phyloP scores from a whole-genome alignment of 106 monocot genomes.

The Xerophyta viscosa region DNA sequence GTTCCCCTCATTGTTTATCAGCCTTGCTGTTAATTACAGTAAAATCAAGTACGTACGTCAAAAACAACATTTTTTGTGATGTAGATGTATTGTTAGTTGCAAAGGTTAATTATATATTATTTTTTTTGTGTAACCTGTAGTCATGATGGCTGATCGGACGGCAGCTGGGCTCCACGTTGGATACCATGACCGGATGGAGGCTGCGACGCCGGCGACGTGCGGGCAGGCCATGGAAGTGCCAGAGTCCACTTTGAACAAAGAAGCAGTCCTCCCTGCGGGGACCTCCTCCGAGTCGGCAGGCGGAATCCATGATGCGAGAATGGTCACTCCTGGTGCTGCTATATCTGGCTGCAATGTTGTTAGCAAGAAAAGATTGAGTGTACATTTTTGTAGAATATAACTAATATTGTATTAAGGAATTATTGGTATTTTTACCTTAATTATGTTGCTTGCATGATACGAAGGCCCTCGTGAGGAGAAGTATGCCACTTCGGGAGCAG shows the following conservation, averaged over 20 bases:
- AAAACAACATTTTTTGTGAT: background rate
- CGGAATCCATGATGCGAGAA: constrained; percentile 70
- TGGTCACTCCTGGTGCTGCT: constrained; percentile 76
- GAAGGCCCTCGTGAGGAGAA: constrained; percentile 86
- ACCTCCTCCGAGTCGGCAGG: constrained; percentile 12
- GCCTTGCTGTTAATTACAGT: constrained; percentile 19
- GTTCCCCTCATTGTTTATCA: constrained; percentile 26
- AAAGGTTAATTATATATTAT: background rate
- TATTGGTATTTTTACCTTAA: constrained; percentile 40
- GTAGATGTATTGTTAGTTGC: background rate
- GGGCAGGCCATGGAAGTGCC: constrained; percentile 94
- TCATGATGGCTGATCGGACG: constrained; percentile 72
- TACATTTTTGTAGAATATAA: background rate
- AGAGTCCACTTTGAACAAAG: constrained; percentile 49
- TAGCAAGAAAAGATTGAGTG: background rate
- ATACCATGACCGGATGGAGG: constrained; percentile 49
- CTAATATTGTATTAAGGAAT: too few species aligned
- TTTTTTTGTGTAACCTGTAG: constrained; percentile 39
- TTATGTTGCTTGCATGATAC: constrained; percentile 35
- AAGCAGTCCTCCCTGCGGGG: constrained; percentile 38
- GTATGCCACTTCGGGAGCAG: constrained; percentile 64
- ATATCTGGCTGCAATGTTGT: constrained; percentile 52
- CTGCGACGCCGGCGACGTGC: constrained; percentile 61
- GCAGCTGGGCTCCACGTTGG: constrained; percentile 72
- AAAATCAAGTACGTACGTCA: background rate